Conservation (phyloP, 495 filamentous ascomycete species). For the Platismatia glauca region DNA sequence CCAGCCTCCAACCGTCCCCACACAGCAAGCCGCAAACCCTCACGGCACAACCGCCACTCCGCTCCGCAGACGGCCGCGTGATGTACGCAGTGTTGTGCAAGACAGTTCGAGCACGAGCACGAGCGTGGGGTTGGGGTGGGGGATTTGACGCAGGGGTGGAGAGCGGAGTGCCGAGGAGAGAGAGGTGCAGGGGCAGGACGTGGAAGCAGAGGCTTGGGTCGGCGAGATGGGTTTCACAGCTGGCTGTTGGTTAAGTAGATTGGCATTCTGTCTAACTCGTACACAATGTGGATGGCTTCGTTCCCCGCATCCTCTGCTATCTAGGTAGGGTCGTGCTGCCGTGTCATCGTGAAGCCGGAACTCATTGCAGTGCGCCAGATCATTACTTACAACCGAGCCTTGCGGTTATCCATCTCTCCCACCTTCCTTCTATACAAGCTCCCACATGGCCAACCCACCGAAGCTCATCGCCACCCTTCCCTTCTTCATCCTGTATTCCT, state of each 20-base stretch:
- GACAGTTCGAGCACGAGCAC: too few relatives aligned
- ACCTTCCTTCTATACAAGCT: slow-evolving; percentile 44
- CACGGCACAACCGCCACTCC: too few relatives aligned
- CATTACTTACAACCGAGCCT: not conserved
- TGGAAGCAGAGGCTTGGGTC: not conserved
- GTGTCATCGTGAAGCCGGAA: not conserved
- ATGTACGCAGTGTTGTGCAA: too few relatives aligned
- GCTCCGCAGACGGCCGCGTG: too few relatives aligned
- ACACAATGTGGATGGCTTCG: not conserved
- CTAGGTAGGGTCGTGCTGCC: not conserved
- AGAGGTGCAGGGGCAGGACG: not conserved
- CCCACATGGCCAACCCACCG: slow-evolving; percentile 58
- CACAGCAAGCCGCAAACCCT: too few relatives aligned
- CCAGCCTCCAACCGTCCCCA: too few relatives aligned
- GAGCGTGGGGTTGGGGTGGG: too few relatives aligned
- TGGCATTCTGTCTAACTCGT: not conserved
- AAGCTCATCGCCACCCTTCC: slow-evolving; percentile 53
- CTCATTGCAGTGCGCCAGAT: not conserved
- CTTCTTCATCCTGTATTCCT: slow-evolving; percentile 55
- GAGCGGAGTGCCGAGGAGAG: too few relatives aligned
- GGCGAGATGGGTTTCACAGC: not conserved
- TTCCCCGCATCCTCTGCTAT: not conserved
- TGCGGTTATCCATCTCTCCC: not conserved
- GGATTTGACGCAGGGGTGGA: too few relatives aligned
- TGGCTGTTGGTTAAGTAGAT: not conserved